Evolutionary conservation across 106 monocot genomes (phyloP).

Genomic region (Phalaenopsis equestris): DNA sequence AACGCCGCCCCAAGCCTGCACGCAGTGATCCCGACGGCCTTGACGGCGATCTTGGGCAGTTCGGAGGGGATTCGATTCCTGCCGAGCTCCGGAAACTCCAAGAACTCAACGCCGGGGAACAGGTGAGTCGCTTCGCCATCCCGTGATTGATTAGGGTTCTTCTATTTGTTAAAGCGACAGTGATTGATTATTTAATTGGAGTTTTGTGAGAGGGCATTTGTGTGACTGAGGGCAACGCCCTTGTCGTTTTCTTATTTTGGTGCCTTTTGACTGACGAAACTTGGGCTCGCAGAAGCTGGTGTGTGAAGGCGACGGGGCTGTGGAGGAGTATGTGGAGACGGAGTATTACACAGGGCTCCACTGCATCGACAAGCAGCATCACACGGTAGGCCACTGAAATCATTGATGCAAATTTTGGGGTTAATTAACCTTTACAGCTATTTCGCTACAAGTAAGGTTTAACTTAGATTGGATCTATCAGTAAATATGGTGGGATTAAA

Average conservation of each 20-base stretch:
- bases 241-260: background rate
- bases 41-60: constrained; percentile 10
- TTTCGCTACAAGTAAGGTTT: too few relatives aligned
- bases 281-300: constrained; percentile 42
- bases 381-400: constrained; percentile 41
- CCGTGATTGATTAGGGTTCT: background rate
- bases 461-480: too few relatives aligned
- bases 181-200: background rate
- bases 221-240: too few relatives aligned
- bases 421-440: too few relatives aligned
- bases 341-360: constrained; percentile 73
- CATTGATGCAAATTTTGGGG: background rate
- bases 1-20: constrained; percentile 65
- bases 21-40: constrained; percentile 45
- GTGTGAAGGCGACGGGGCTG: constrained; percentile 32
- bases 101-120: constrained; percentile 44
- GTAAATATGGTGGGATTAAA: too few relatives aligned
- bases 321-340: constrained; percentile 75
- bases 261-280: constrained; percentile 1
- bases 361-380: constrained; percentile 74
- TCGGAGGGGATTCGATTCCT: constrained; percentile 17
- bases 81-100: constrained; percentile 65
- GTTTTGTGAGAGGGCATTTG: too few relatives aligned
- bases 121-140: constrained; percentile 20
- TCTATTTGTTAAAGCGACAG: background rate